Evolutionary conservation across 2,329 filamentous ascomycete genomes (phyloP), one percentile per base, ranked within the genome.

Genomic region (Spiromastix sp.): DNA sequence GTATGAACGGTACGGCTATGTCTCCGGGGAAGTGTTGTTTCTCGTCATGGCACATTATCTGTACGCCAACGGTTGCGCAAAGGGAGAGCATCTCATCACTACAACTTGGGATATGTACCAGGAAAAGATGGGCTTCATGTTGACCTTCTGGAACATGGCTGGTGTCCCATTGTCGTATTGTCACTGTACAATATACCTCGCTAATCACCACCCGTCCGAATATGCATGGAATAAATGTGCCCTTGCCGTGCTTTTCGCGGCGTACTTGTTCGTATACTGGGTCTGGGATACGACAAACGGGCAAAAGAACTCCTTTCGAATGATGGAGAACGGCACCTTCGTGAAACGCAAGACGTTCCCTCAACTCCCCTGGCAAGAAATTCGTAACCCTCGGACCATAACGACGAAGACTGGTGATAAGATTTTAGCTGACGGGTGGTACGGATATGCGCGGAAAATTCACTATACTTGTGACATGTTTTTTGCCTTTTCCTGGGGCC

Each of bases 31-130:
- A 57, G 80, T 91, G 34, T 67, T 71, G 43, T 91, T 94, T 65
- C 64, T 93, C 26, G 63, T 93, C 46, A 79, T 93, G 72, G 86
- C 86, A 1, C 85, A 93, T 62, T 93, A 81, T 63, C 71, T 93
- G 25, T 94, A 94, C 52, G 85, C 85, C 54, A 91, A 91, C 58
- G 85, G 86, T 34, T 93, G 86, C 66, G 77, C 79, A 48, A 94
- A 94, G 66, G 86, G 81, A 29, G 86, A 94, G 62, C 83, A 94
- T 61, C 74, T 85, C 55, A 93, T 94, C 58, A 74, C 85, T 40
- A 83, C 82, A 5, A 91, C 84, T 33, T 94, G 86, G 77, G 86
- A 94, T 52, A 93, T 94, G 81, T 93, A 91, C 68, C 87, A 85
- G 51, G 86, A 94, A 70, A 93, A 93, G 65, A 86, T 84, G 74